These are phyloP conservation scores for Geotrichum candidum DNA, from an alignment of 1,139 yeast genomes.

Conservation along the genomic window DNA sequence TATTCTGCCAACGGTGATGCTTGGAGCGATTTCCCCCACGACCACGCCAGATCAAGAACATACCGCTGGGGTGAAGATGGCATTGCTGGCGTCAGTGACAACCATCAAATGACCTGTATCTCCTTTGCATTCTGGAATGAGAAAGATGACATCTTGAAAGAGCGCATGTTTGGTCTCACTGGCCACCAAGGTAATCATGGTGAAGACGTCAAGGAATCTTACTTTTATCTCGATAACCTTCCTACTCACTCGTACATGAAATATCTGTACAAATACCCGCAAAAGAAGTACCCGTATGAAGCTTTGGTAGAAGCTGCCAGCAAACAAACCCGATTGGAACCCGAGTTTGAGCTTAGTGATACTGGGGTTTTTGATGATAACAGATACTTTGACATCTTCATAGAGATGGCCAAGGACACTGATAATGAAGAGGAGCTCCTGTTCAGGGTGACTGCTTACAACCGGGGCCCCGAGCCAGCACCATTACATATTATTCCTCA, in stretches of 20 bases:
- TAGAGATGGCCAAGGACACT: constrained; percentile 86
- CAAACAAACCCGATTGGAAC: constrained; percentile 55
- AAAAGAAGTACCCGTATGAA: constrained; percentile 74
- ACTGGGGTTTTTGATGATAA: constrained; percentile 73
- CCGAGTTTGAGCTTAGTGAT: constrained; percentile 69
- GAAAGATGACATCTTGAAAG: constrained; percentile 78
- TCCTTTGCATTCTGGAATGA: constrained; percentile 91
- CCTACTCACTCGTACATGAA: constrained; percentile 95
- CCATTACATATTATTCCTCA: constrained; percentile 88
- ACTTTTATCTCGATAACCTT: constrained; percentile 80
- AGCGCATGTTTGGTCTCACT: constrained; percentile 81
- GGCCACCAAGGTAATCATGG: constrained; percentile 96
- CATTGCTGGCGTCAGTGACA: constrained; percentile 83
- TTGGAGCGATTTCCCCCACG: constrained; percentile 88
- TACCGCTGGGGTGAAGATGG: constrained; percentile 98
- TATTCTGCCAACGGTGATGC: constrained; percentile 83
- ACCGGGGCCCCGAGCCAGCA: constrained; percentile 76
- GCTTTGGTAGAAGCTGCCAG: constrained; percentile 66
- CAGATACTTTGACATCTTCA: constrained; percentile 82
- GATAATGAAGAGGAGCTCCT: constrained; percentile 74
- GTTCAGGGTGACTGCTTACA: constrained; percentile 86
- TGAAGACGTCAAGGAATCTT: constrained; percentile 86
- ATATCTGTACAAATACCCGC: constrained; percentile 89
- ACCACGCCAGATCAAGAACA: constrained; percentile 74
- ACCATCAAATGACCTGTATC: constrained; percentile 71